Evolutionary conservation across 441 rosid species (phyloP).

Genomic region (Corymbia calophylla): DNA sequence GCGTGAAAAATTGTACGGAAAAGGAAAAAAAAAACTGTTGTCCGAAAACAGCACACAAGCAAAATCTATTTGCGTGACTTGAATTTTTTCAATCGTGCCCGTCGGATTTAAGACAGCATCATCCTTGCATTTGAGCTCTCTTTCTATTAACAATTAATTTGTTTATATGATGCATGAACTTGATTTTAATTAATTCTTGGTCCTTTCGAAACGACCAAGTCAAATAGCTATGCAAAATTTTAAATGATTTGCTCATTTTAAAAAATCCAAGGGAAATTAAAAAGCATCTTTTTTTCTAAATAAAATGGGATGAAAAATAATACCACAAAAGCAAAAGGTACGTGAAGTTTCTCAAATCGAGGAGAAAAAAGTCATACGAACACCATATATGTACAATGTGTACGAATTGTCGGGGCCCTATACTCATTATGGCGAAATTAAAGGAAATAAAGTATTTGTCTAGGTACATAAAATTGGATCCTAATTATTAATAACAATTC

Average conservation of each 20-base stretch:
- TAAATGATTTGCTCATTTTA: accelerated
- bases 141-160: background rate
- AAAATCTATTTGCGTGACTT: background rate
- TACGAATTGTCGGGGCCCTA: background rate
- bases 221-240: background rate
- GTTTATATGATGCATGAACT: background rate
- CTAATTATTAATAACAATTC: background rate
- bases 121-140: background rate
- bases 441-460: background rate
- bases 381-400: background rate
- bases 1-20: background rate
- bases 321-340: background rate
- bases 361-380: background rate
- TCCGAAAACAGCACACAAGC: background rate
- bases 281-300: too few species aligned
- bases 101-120: background rate
- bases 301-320: background rate
- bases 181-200: accelerated
- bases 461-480: background rate
- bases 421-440: background rate
- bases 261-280: background rate
- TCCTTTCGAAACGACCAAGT: background rate
- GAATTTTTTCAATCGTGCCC: background rate
- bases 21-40: background rate
- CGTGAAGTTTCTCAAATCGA: background rate